Evolutionary conservation across 495 filamentous ascomycete species (phyloP), one percentile per base, ranked within the genome.

Genomic region (Echria macrotheca): DNA sequence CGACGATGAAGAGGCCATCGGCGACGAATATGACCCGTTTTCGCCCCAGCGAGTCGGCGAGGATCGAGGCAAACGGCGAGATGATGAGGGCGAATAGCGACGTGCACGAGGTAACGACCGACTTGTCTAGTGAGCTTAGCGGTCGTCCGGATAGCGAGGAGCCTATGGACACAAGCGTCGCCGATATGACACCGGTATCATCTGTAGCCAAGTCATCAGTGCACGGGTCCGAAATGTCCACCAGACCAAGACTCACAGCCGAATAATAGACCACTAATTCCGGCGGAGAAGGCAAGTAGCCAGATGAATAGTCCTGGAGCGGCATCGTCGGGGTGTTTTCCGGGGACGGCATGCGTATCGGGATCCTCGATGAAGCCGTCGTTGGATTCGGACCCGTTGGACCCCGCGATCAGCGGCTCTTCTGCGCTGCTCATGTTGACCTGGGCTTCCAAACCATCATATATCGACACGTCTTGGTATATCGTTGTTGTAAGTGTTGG

Each of bases 111-210:
- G 90, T 94, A 50, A 95, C 85, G 21, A 94, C 66, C 22, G 84
- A 86, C 54, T 91, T 94, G 63, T 94, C 86, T 26, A 90, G 71
- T 2, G 82, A 87, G 5, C 78, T 83, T 25, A 93, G 73, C 11
- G 74, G 64, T 5, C 76, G 75, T 39, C 68, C 55, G 5, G 87
- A 90, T n/a, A 95, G 80, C 47, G 87, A 84, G 2, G 78, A 75
- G 36, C 76, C 77, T 54, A 95, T 80, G 2, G 86, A 87, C 29
- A 96, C 84, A 24, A 96, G 74, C 0, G 88, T 93, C 1, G 88
- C 84, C 18, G 87, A 93, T 33, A 96, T 93, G 11, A 95, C 90
- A 33, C 91, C 91, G 15, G 91, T 96, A 59, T 83, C 80, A 53
- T 82, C 88, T 93, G 19, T 33, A 2, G 53, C 37, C 24, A 39